A percentile compares a stretch with the other conserved stretches of the same genome.
Conservation (phyloP, 129 eudicot genomes). For the Pulicaria dysenterica region DNA sequence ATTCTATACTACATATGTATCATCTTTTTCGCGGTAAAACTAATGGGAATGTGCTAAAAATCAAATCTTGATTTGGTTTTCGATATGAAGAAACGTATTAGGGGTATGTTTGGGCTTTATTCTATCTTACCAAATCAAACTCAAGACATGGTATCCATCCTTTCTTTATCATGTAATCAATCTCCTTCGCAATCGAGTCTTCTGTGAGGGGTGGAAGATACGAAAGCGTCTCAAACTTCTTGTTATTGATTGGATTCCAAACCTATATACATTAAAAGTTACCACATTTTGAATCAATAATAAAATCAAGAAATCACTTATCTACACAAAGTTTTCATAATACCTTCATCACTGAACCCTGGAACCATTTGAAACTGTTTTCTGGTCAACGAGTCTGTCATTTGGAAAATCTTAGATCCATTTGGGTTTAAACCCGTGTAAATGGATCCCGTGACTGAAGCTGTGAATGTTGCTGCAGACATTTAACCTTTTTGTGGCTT, state of each 20-base stretch:
- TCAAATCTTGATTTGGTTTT: constrained; percentile 18
- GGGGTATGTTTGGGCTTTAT: not conserved
- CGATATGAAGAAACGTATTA: not conserved
- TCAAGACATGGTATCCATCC: constrained; percentile 77
- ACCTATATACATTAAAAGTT: constrained; percentile 35
- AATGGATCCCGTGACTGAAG: constrained; percentile 39
- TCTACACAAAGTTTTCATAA: not conserved
- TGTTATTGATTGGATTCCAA: constrained; percentile 65
- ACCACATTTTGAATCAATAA: constrained; percentile 4
- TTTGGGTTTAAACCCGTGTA: constrained; percentile 41
- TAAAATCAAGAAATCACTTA: constrained; percentile 14
- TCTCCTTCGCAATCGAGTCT: constrained; percentile 67
- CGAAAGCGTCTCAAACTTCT: constrained; percentile 71
- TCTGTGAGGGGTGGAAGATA: constrained; percentile 66
- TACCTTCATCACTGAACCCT: constrained; percentile 63
- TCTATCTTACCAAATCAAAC: constrained; percentile 53
- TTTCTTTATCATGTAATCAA: constrained; percentile 63
- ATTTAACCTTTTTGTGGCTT: constrained; percentile 24
- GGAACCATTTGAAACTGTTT: constrained; percentile 59
- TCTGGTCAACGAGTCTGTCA: constrained; percentile 38
- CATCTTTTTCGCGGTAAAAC: not conserved
- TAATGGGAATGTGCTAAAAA: constrained; percentile 10
- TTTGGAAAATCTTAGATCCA: constrained; percentile 37
- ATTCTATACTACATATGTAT: not conserved
- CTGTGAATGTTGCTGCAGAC: constrained; percentile 45